Evolutionary conservation across 345 rosid genomes (phyloP).

Genomic region (Bruguiera gymnorhiza): DNA sequence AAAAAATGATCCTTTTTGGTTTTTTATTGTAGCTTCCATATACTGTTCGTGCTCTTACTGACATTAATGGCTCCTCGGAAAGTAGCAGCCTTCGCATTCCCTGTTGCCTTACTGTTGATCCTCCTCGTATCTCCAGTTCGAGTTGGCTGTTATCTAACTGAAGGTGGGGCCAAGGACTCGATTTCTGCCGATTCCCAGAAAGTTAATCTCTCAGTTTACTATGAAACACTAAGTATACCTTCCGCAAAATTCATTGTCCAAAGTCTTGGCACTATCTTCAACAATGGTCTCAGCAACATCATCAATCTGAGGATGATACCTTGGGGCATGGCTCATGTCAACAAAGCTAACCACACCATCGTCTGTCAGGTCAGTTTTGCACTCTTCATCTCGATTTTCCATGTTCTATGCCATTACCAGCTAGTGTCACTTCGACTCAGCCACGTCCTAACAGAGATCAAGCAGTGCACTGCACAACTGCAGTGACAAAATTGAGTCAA

Average conservation of each 20-base stretch:
- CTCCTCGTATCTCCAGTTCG: conserved; percentile 11
- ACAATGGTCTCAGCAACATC: conserved; percentile 37
- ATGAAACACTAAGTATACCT: conserved; percentile 30
- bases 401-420: not conserved
- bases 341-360: conserved; percentile 10
- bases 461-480: not conserved
- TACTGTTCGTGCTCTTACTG: not conserved
- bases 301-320: conserved; percentile 47
- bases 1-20: not conserved
- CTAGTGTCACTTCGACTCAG: not conserved
- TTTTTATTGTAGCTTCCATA: not conserved
- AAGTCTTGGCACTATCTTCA: conserved; percentile 27
- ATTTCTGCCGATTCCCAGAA: conserved; percentile 10
- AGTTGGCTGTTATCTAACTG: conserved; percentile 8
- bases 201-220: conserved; percentile 43
- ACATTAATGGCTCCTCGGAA: conserved; percentile 23
- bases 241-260: conserved; percentile 35
- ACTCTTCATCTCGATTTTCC: conserved; percentile 1
- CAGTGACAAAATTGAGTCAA: not conserved
- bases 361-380: conserved; percentile 32
- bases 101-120: conserved; percentile 4
- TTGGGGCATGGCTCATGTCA: conserved; percentile 37
- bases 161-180: conserved; percentile 1
- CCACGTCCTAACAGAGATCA: too few species aligned
- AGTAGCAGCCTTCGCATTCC: not conserved